Base-by-base conservation (phyloP, 805 yeast species). In the Cyberlindnera xishuangbannaensis region DNA sequence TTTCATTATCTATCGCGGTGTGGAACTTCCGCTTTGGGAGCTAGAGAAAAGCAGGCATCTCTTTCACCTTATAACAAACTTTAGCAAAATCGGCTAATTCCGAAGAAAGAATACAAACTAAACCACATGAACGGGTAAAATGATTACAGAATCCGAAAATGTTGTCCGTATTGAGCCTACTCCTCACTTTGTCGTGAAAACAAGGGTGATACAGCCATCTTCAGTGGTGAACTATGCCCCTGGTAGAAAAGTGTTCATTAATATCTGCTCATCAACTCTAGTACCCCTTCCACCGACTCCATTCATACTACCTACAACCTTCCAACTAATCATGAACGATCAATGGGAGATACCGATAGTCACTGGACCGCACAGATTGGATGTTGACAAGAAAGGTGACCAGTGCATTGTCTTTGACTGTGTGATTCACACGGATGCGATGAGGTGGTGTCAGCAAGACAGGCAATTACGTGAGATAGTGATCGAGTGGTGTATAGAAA, bases 341-440 rank as follows among this genome's bases (percentile, higher is more conserved):
- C 67, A 80, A 48, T 87, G 95, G 95, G 87, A 82, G 39, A 79
- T 86, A 2, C 96, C 96, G 1, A 74, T 88, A 2, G 69, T 83
- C 2, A 75, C 84, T 0, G 76, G 90, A 0, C 64, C 69, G 0
- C 72, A 70, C 30, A 51, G 78, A 10, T 45, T 47, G 7, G 80
- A 71, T 28, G 52, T 40, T 11, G 96, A 88, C 54, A 87, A 87
- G 50, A 75, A 75, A 47, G 94, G 94, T 1, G 56, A 60, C 3
- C 55, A 62, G 12, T 74, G 87, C 27, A 59, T 69, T 27, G 87
- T 84, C 2, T 75, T 75, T 47, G 96, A 87, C 55, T 87, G 96
- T 56, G 77, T 88, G 30, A 71, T 86, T 37, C 77, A 84, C 51
- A 66, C 73, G 7, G 59, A 59, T 22, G 75, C 87, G 30, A 67